These are phyloP conservation scores for Leccinellum rugosiceps DNA, from an alignment of 768 basidiomycete species.

Conservation along the genomic window DNA sequence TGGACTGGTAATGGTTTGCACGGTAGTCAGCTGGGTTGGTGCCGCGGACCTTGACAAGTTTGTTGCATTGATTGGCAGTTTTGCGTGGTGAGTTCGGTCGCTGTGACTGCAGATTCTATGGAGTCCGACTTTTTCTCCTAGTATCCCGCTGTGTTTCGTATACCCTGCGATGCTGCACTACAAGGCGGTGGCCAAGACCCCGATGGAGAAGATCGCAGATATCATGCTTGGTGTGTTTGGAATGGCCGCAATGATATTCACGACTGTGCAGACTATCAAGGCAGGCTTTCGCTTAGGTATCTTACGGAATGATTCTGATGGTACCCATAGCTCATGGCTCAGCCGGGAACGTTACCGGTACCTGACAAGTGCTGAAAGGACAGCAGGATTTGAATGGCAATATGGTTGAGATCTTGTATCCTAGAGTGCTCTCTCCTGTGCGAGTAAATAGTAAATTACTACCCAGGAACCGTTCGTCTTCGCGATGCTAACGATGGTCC, in stretches of 20 bases:
- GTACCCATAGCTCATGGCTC: slow-evolving; percentile 54
- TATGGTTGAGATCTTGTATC: slow-evolving; percentile 11
- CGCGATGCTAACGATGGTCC: slow-evolving; percentile 2
- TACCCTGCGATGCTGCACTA: slow-evolving; percentile 94
- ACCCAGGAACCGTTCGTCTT: slow-evolving; percentile 12
- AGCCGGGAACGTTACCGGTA: slow-evolving; percentile 39
- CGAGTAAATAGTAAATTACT: slow-evolving; percentile 14
- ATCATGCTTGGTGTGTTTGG: slow-evolving; percentile 77
- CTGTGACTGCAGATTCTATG: background rate
- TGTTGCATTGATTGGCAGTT: slow-evolving; percentile 88
- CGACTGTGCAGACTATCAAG: slow-evolving; percentile 73
- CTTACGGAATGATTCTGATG: slow-evolving; percentile 9
- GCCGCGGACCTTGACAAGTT: slow-evolving; percentile 93
- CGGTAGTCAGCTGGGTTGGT: slow-evolving; percentile 77
- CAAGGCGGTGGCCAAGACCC: slow-evolving; percentile 76
- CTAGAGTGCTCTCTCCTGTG: slow-evolving; percentile 8
- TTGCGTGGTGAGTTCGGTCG: slow-evolving; percentile 71
- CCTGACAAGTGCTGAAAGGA: slow-evolving; percentile 31
- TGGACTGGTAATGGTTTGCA: slow-evolving; percentile 71
- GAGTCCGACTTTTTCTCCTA: slow-evolving; percentile 31
- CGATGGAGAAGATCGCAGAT: slow-evolving; percentile 62
- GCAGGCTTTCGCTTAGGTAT: slow-evolving; percentile 32
- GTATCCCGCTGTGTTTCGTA: slow-evolving; percentile 90
- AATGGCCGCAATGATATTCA: slow-evolving; percentile 66
- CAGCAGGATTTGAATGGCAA: slow-evolving; percentile 1